A percentile compares a stretch with the other conserved stretches of the same genome.
These are phyloP conservation scores for Aspergillus sp. DNA, from an alignment of 2,329 filamentous ascomycete genomes.

Conservation along the genomic window DNA sequence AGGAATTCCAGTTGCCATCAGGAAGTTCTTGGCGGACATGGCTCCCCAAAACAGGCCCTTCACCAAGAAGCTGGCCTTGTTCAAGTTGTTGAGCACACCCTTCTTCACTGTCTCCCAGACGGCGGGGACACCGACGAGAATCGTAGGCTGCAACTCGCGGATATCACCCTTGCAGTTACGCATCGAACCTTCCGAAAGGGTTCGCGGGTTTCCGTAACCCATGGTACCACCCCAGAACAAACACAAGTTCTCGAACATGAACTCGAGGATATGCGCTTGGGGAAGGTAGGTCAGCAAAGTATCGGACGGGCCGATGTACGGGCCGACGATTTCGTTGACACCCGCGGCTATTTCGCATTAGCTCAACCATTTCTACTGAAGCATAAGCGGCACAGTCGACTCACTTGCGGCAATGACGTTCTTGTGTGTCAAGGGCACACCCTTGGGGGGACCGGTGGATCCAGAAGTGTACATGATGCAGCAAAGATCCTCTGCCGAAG, in stretches of 20 bases:
- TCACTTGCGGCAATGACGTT: constrained; percentile 73
- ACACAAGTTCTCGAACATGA: constrained; percentile 88
- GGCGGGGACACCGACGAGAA: constrained; percentile 90
- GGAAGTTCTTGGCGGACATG: constrained; percentile 56
- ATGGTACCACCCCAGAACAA: constrained; percentile 86
- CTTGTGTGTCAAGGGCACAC: constrained; percentile 75
- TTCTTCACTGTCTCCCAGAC: constrained; percentile 98
- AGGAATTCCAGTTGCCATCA: constrained; percentile 50
- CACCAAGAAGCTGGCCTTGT: constrained; percentile 63
- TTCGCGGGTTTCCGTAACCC: constrained; percentile 88
- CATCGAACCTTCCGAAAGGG: constrained; percentile 78
- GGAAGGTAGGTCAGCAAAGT: constrained; percentile 85
- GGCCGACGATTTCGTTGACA: constrained; percentile 70
- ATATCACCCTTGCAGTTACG: constrained; percentile 92
- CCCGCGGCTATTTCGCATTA: constrained; percentile 60
- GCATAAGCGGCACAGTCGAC: constrained; percentile 21
- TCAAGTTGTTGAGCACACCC: constrained; percentile 77
- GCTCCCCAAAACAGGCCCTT: constrained; percentile 74
- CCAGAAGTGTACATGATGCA: constrained; percentile 83
- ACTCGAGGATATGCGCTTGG: constrained; percentile 92
- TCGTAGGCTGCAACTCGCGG: constrained; percentile 80
- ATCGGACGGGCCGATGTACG: constrained; percentile 72
- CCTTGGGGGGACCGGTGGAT: constrained; percentile 84
- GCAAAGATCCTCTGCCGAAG: constrained; percentile 70
- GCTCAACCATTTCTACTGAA: constrained; percentile 6